Evolutionary conservation across 192 early-diverging fungal species (phyloP).

Genomic region (Rhizoclosmatium globosum): DNA sequence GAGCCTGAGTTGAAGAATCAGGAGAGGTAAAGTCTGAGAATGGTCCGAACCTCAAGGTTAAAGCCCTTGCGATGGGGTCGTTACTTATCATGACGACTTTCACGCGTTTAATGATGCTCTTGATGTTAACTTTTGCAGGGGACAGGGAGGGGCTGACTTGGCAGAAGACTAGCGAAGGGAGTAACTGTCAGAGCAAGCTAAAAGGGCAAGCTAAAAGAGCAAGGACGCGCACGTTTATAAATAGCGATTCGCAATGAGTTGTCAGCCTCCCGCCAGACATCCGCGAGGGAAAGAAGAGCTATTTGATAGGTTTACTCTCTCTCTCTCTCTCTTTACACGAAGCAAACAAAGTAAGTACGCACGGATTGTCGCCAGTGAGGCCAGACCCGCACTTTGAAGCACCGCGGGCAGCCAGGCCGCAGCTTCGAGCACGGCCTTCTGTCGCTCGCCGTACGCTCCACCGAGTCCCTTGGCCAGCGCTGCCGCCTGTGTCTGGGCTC

Average conservation of each 20-base stretch:
- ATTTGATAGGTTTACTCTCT: background rate
- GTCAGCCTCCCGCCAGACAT: conserved; percentile 12
- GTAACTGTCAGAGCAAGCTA: background rate
- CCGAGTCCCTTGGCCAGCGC: conserved; percentile 5
- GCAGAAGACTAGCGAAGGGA: background rate
- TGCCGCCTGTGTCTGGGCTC: background rate
- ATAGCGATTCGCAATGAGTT: background rate
- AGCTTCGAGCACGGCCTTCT: conserved; percentile 3
- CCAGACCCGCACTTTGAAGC: background rate
- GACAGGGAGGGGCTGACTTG: background rate
- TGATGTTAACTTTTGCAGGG: background rate
- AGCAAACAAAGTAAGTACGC: too few species aligned
- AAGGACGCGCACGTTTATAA: background rate
- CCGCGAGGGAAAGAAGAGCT: conserved; percentile 11
- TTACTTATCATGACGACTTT: conserved; percentile 25
- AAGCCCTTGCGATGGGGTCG: conserved; percentile 25
- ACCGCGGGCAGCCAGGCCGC: background rate
- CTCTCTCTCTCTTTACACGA: too few species aligned
- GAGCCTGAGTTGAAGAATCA: background rate
- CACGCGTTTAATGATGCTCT: conserved; percentile 10
- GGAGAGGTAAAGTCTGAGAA: background rate
- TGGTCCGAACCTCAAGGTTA: conserved; percentile 19
- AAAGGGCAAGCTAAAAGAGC: too few species aligned
- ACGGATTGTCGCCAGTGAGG: too few species aligned
- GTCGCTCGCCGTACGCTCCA: background rate